Percentiles rank a stretch among this genome's conserved stretches.
phyloP scores from a whole-genome alignment of 345 rosid genomes.

The Sonneratia alba region DNA sequence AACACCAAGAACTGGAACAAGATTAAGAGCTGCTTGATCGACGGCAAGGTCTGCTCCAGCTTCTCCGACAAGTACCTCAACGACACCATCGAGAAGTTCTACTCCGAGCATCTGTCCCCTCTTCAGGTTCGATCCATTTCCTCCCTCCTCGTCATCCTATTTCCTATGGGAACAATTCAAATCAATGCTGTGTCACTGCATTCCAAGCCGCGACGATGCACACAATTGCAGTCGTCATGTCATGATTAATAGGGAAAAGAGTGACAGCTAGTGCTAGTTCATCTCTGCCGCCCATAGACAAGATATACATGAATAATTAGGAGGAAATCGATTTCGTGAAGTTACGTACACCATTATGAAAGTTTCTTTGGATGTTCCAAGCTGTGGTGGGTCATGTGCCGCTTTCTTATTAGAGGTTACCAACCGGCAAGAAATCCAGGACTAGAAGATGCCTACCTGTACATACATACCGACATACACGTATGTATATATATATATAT shows the following conservation, averaged over 20 bases:
- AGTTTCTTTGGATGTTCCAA: neutral
- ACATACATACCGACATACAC: no score
- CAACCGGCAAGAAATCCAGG: neutral
- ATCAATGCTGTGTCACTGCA: neutral
- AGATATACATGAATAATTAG: no score
- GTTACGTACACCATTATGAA: neutral
- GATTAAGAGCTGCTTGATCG: constrained; percentile 22
- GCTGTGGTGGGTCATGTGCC: neutral
- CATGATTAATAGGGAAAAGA: no score
- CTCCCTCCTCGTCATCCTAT: neutral
- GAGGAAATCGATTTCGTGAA: neutral
- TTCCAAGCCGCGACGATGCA: neutral
- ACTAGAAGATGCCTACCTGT: neutral
- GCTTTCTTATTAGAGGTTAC: neutral
- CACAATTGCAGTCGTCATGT: no score
- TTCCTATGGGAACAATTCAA: neutral
- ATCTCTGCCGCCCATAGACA: no score
- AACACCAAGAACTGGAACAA: constrained; percentile 18
- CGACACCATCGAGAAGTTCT: constrained; percentile 16
- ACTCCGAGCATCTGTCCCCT: constrained; percentile 13
- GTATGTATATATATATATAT: no score
- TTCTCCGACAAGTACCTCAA: constrained; percentile 10
- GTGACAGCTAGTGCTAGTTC: no score
- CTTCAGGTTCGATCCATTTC: constrained; percentile 15
- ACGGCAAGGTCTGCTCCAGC: constrained; percentile 16